phyloP scores from a whole-genome alignment of 768 basidiomycete species.

The Suillus spraguei region DNA sequence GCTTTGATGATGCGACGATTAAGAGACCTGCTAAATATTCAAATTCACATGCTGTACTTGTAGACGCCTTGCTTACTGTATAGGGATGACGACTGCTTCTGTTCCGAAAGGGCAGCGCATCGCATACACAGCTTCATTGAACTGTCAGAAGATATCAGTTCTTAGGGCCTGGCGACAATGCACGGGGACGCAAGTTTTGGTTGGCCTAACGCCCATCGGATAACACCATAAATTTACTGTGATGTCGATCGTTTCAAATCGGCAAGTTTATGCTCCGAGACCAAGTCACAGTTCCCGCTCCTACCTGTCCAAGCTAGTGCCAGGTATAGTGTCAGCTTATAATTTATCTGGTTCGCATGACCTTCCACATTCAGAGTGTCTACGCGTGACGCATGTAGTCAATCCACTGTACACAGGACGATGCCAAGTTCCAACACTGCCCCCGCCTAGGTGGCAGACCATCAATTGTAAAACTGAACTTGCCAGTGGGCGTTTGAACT shows the following conservation, averaged over 20 bases:
- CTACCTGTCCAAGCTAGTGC: background rate
- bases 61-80: slow-evolving; percentile 2
- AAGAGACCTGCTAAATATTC: background rate
- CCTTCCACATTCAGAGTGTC: background rate
- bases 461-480: background rate
- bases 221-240: background rate
- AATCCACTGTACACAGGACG: background rate
- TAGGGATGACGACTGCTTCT: background rate
- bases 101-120: background rate
- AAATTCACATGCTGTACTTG: background rate
- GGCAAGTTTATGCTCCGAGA: background rate
- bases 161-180: background rate
- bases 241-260: background rate
- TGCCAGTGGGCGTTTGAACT: background rate
- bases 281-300: background rate
- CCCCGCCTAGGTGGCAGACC: background rate
- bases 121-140: background rate
- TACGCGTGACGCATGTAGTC: background rate
- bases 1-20: background rate
- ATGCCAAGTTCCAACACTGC: background rate
- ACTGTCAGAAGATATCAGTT: background rate
- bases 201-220: background rate
- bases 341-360: background rate
- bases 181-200: background rate
- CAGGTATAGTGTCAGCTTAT: background rate